Conservation (phyloP, 208 protist genomes). For the Trypanosoma rangeli region DNA sequence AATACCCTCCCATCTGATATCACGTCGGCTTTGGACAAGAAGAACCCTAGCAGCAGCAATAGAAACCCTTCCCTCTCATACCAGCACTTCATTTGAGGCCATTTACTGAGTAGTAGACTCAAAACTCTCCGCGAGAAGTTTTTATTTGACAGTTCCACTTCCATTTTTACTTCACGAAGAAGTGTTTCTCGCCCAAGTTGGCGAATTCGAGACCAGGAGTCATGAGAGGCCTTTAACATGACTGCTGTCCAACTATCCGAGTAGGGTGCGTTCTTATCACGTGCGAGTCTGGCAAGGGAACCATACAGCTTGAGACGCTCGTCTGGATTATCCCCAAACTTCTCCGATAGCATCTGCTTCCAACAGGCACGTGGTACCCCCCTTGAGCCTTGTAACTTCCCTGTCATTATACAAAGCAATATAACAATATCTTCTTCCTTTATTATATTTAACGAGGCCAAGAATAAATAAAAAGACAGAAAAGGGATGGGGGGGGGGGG, state of each 20-base stretch:
- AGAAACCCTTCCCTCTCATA: conserved; percentile 34
- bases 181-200: conserved; percentile 24
- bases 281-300: conserved; percentile 1
- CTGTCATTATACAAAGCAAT: background rate
- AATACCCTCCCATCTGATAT: conserved; percentile 3
- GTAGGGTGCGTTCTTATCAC: background rate
- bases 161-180: background rate
- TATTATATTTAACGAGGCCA: too few relatives aligned
- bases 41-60: conserved; percentile 5
- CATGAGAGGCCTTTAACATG: conserved; percentile 61
- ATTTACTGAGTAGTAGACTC: conserved; percentile 15
- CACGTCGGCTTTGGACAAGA: background rate
- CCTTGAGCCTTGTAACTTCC: background rate
- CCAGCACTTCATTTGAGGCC: conserved; percentile 18
- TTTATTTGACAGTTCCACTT: background rate
- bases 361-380: background rate
- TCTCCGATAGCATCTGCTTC: conserved; percentile 9
- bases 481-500: too few relatives aligned
- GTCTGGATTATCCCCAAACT: conserved; percentile 32
- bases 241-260: conserved; percentile 34
- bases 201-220: conserved; percentile 66
- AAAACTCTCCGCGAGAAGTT: background rate
- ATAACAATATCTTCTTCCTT: too few relatives aligned
- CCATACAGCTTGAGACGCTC: conserved; percentile 32
- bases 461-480: too few relatives aligned